Evolutionary conservation across 23 red algal genomes (phyloP).

Genomic region (Gracilaria domingensis): DNA sequence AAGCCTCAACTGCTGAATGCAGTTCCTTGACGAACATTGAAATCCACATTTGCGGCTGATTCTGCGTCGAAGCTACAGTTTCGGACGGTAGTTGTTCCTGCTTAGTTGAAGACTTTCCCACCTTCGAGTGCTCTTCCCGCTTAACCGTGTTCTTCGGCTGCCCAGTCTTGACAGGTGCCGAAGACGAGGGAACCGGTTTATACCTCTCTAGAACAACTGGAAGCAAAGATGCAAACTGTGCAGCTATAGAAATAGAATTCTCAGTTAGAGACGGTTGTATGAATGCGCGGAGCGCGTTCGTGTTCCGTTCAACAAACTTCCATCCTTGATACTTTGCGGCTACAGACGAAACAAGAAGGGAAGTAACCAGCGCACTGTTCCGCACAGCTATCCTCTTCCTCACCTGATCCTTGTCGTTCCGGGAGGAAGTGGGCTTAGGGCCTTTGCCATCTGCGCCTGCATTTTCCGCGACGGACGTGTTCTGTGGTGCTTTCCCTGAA

Average conservation of each 20-base stretch:
- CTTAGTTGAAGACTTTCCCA: neutral
- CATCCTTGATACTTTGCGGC: constrained; percentile 61
- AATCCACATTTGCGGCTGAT: neutral
- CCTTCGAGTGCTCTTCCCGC: neutral
- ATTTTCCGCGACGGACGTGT: neutral
- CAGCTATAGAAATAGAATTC: constrained; percentile 39
- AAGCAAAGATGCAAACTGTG: constrained; percentile 60
- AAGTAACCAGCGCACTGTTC: constrained; percentile 52
- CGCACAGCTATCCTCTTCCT: constrained; percentile 60
- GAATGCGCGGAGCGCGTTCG: constrained; percentile 40
- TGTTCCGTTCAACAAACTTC: constrained; percentile 67
- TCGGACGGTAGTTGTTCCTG: neutral
- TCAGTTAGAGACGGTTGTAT: constrained; percentile 66
- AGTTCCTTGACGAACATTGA: constrained; percentile 12
- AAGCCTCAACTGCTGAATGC: constrained; percentile 40
- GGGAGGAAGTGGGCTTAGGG: constrained; percentile 14
- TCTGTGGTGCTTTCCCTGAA: constrained; percentile 1
- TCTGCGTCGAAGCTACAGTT: neutral
- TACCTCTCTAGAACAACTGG: constrained; percentile 35
- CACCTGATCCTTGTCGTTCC: constrained; percentile 37
- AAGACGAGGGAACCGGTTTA: neutral
- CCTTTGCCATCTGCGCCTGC: neutral
- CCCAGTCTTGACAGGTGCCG: neutral
- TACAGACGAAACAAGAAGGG: constrained; percentile 65
- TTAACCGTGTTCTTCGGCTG: neutral